Evolutionary conservation across 73 alveolate species (phyloP), one percentile per base, ranked within the genome.

Genomic region (Paramecium primaurelia): DNA sequence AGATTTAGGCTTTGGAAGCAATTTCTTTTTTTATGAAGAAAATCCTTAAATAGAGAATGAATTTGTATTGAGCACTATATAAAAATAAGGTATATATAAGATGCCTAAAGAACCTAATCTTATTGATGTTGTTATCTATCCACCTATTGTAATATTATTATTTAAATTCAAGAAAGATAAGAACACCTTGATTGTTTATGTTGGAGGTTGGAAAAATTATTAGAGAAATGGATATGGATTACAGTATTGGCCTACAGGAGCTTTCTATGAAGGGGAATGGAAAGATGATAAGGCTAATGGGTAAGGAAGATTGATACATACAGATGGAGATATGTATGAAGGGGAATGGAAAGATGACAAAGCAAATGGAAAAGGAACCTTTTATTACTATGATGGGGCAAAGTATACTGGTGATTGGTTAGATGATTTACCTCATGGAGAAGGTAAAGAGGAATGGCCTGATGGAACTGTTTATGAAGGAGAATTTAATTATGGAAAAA

Each of bases 341-440:
- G 94, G 94, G 26, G 92, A 91, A 45, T 91, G 94, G 94, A 49
- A 40, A 3, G 90, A 91, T 12, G 93, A 93, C 14, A 59, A 87
- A 59, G 86, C 96, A 32, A 92, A 94, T 71, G 99, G 99, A 1
- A 47, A 83, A 58, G 98, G 99, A 38, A 89, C 86, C 34, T 95
- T 94, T 85, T 32, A 22, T 42, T 88, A 90, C 8, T 51, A 18
- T 14, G 92, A 87, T 68, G 93, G 93, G 18, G 89, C 77, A 12
- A 38, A 7, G 11, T 87, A 87, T 68, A 95, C 34, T 32, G 95
- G 95, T 9, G 88, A 80, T 22, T 92, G 95, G 93, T 54, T 71
- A 7, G 93, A 92, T 14, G 95, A 92, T 92, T 32, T 71, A 32
- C 93, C 42, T 58, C 93, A 87, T 87, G 93, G 93, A 1, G 12